phyloP scores from a whole-genome alignment of 2,329 filamentous ascomycete species.

The Aspergillus bombycis region DNA sequence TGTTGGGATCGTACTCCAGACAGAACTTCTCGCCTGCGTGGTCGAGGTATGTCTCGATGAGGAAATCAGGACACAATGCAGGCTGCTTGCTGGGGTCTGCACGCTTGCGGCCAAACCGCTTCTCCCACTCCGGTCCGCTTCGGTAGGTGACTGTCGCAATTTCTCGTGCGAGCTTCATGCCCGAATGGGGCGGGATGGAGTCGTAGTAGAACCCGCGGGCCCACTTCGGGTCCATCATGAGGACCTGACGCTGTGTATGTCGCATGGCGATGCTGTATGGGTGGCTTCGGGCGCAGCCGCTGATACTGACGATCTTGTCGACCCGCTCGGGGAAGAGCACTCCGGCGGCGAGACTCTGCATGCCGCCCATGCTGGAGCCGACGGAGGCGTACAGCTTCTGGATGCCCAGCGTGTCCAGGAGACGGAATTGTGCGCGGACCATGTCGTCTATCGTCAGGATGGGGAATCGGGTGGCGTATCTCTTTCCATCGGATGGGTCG shows the following conservation, averaged over 20 bases:
- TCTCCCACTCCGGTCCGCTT: slow-evolving; percentile 96
- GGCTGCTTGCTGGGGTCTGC: slow-evolving; percentile 86
- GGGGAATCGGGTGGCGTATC: slow-evolving; percentile 92
- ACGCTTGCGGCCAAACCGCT: slow-evolving; percentile 83
- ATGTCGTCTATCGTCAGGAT: slow-evolving; percentile 97
- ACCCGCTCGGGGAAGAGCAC: slow-evolving; percentile 82
- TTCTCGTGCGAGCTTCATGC: slow-evolving; percentile 96
- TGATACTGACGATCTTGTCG: slow-evolving; percentile 81
- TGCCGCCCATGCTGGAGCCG: slow-evolving; percentile 96
- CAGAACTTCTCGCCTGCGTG: slow-evolving; percentile 99
- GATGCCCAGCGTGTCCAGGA: slow-evolving; percentile 79
- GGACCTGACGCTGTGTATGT: slow-evolving; percentile 92
- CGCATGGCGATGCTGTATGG: slow-evolving; percentile 99
- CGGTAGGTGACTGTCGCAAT: slow-evolving; percentile 98
- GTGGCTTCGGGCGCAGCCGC: slow-evolving; percentile 89
- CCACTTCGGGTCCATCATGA: slow-evolving; percentile 99
- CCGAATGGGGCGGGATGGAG: slow-evolving; percentile 83
- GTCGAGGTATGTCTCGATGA: slow-evolving; percentile 97
- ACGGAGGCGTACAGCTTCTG: slow-evolving; percentile 85
- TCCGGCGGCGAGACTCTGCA: slow-evolving; percentile 91
- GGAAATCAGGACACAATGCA: slow-evolving; percentile 92
- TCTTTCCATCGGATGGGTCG: slow-evolving; percentile 83
- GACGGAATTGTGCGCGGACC: slow-evolving; percentile 91
- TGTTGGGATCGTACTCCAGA: slow-evolving; percentile 94
- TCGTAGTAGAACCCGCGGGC: slow-evolving; percentile 93